Evolutionary conservation across 805 yeast genomes (phyloP), one percentile per base, ranked within the genome.

Genomic region (Cyberlindnera americana): DNA sequence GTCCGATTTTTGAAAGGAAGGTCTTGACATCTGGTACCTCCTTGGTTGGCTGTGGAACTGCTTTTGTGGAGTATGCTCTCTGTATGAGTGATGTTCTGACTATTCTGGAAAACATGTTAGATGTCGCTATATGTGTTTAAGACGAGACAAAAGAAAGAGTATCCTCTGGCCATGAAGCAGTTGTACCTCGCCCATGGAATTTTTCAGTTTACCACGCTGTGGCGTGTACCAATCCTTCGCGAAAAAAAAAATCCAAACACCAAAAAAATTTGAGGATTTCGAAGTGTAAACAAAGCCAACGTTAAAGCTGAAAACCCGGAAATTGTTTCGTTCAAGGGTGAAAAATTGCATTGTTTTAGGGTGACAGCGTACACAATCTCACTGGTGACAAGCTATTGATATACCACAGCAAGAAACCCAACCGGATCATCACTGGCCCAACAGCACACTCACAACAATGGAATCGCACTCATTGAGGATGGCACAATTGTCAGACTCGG

Each of bases 1-100:
- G 78, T 3, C 98, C 98, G 41, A 91, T 88, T 52, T 72, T 75
- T n/a, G 60, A 64, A 39, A 91, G 70, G 55, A 91, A 91, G 0
- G 89, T 67, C 43, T 73, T 66, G 29, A 84, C 87, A 57, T 86
- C 93, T 11, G 90, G 81, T 10, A 78, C 72, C 17, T 59, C 57
- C 18, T 57, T 56, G 13, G 80, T 76, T 47, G 81, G 86, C 51
- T 59, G 52, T 35, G 80, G 83, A 12, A 48, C 30, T 14, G 41
- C 33, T 24, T 25, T 46, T 6, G 50, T 43, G 23, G 50, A 43
- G 38, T 43, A 43, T 8, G 47, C 43, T 22, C 48, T 39, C 26
- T 41, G 41, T 29, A 38, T 33, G 6, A 41, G 25, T 14, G 33
- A 12, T 1, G 39, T 13, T 11, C 35, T 15, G n/a, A 40, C 19